phyloP scores from a whole-genome alignment of 306 rosid species.

The Alnus glutinosa region DNA sequence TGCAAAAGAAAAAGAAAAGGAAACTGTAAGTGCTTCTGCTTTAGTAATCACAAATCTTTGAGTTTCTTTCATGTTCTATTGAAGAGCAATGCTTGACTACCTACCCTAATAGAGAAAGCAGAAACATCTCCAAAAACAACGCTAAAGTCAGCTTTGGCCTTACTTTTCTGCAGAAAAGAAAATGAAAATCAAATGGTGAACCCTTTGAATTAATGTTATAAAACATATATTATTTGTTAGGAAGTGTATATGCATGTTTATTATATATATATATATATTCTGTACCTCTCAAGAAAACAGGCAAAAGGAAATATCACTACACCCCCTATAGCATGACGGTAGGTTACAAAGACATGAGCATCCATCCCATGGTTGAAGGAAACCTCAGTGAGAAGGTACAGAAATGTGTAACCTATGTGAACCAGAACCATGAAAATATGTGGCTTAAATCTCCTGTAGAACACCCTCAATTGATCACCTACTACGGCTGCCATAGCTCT shows the following conservation, averaged over 20 bases:
- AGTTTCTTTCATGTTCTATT: background rate
- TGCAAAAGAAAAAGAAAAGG: slow-evolving; percentile 14
- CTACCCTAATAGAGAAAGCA: slow-evolving; percentile 43
- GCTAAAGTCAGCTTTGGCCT: slow-evolving; percentile 45
- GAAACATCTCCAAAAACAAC: slow-evolving; percentile 43
- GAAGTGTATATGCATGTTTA: background rate
- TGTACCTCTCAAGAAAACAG: slow-evolving; percentile 50
- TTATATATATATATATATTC: background rate
- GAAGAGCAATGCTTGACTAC: slow-evolving; percentile 1
- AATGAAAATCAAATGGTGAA: background rate
- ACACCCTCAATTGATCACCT: background rate
- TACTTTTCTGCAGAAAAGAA: slow-evolving; percentile 34
- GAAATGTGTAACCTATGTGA: slow-evolving; percentile 31
- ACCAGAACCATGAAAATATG: slow-evolving; percentile 38
- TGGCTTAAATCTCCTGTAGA: slow-evolving; percentile 36
- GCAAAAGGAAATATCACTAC: slow-evolving; percentile 46
- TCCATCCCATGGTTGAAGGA: slow-evolving; percentile 46
- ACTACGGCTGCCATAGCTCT: slow-evolving; percentile 31
- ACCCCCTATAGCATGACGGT: slow-evolving; percentile 40
- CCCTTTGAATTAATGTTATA: background rate
- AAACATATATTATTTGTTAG: background rate
- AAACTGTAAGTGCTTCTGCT: slow-evolving; percentile 8
- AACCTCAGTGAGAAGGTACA: slow-evolving; percentile 41
- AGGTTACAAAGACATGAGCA: slow-evolving; percentile 50
- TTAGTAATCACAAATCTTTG: background rate